Evolutionary conservation across 2,329 filamentous ascomycete genomes (phyloP).

Genomic region (Alternaria sp.): DNA sequence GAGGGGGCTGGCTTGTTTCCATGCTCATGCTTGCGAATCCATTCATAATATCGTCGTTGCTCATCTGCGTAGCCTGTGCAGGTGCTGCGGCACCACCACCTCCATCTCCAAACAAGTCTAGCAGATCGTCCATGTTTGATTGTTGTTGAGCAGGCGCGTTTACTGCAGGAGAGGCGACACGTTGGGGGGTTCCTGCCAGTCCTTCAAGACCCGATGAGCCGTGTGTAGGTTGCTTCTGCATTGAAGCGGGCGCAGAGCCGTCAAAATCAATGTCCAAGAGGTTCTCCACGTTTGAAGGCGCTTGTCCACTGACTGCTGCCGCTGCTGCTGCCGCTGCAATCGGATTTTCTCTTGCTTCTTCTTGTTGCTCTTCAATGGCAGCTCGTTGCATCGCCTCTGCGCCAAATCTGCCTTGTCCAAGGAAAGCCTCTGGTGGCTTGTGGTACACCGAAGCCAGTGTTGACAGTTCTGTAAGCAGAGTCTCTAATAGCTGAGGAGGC

Average conservation of each 20-base stretch:
- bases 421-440: constrained; percentile 97
- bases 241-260: constrained; percentile 87
- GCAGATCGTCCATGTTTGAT: constrained; percentile 81
- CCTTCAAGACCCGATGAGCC: constrained; percentile 62
- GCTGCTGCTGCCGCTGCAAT: constrained; percentile 84
- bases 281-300: constrained; percentile 86
- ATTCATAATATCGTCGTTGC: constrained; percentile 70
- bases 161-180: constrained; percentile 69
- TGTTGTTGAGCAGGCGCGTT: constrained; percentile 54
- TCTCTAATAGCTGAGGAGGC: constrained; percentile 82
- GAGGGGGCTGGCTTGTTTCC: constrained; percentile 69
- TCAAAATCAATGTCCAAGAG: constrained; percentile 96
- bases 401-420: constrained; percentile 92
- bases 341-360: constrained; percentile 92
- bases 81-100: constrained; percentile 41
- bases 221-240: constrained; percentile 68
- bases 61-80: constrained; percentile 46
- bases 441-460: constrained; percentile 98
- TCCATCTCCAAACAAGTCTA: constrained; percentile 68
- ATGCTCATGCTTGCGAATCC: constrained; percentile 86
- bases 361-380: constrained; percentile 93
- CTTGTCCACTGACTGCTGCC: constrained; percentile 64
- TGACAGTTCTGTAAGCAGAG: constrained; percentile 89
- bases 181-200: constrained; percentile 70
- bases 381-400: constrained; percentile 94